Evolutionary conservation across 176 grass and related monocot species (phyloP).

Genomic region (Otatea glauca): DNA sequence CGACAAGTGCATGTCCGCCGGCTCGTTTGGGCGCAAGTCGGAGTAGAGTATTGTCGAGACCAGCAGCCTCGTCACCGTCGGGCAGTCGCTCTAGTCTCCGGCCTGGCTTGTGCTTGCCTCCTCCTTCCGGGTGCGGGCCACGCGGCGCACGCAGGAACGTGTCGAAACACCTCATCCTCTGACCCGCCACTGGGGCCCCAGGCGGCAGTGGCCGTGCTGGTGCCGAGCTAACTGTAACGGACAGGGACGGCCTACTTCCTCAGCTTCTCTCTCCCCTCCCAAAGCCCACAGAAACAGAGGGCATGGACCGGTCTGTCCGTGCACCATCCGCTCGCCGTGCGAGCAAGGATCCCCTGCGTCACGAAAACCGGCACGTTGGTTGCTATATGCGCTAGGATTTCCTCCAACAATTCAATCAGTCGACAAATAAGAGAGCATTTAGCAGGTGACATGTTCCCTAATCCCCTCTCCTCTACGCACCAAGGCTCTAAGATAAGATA

Average conservation of each 20-base stretch:
- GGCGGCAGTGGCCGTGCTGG: not conserved
- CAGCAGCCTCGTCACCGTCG: not conserved
- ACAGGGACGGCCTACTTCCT: slow-evolving; percentile 33
- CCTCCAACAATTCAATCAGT: too few species aligned
- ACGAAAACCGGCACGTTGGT: too few species aligned
- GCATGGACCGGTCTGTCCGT: slow-evolving; percentile 32
- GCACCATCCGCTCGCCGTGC: not conserved
- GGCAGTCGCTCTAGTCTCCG: not conserved
- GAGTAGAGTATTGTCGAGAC: not conserved
- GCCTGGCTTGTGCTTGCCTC: not conserved
- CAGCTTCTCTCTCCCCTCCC: not conserved
- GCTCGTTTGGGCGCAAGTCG: not conserved
- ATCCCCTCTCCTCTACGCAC: too few species aligned
- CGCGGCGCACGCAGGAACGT: not conserved
- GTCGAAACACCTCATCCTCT: slow-evolving; percentile 30
- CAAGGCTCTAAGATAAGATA: too few species aligned
- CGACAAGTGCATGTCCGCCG: not conserved
- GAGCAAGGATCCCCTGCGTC: slow-evolving; percentile 1
- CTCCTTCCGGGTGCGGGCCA: not conserved
- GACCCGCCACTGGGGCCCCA: not conserved
- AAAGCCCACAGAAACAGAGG: slow-evolving; percentile 32
- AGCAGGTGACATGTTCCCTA: too few species aligned
- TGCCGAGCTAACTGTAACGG: slow-evolving; percentile 14
- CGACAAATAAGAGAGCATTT: too few species aligned
- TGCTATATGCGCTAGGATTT: too few species aligned